Evolutionary conservation across 495 filamentous ascomycete species (phyloP), one percentile per base, ranked within the genome.

Genomic region (Halenospora varia): DNA sequence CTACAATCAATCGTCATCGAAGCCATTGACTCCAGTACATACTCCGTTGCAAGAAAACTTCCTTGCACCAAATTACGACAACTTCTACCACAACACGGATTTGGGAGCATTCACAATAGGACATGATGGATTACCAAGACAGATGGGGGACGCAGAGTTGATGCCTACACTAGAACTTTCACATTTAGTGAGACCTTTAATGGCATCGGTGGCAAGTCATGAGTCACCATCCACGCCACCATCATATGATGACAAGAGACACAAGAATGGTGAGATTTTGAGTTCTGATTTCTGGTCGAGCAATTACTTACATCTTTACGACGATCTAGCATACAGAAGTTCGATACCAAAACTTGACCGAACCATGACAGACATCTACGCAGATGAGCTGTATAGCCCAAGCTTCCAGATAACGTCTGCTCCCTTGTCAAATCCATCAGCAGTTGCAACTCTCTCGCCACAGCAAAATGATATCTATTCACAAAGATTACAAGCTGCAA

Each of bases 321-420:
- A 65, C 71, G 57, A 13, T 13, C 13, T 72, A 78, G 77, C 63
- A 66, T 75, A 76, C 66, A 72, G 79, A 73, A 78, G 76, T 25
- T 72, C 73, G 41, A 76, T 89, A 39, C 89, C 92, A 4, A 95
- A 94, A 70, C 78, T 96, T 57, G 84, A 88, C 51, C 82, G 92
- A 48, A 95, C 91, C 8, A 87, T 92, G 68, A 92, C 90, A 10
- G 92, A 96, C 66, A 79, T 88, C 25, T 91, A 88, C 64, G 77
- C 84, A 64, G 92, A 96, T 68, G 90, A 94, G 64, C 81, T 96
- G 1, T 96, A 87, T 79, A 89, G 85, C 60, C 85, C 89, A 8
- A 75, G 73, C 61, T 76, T 80, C 57, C 71, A 74, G 55, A 73
- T 82, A 68, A 79, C 82, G 61, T 75, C 82, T 29, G 71, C 82